Base-by-base conservation (phyloP, 108 stramenopile genomes). In the Licmophora abbreviata region DNA sequence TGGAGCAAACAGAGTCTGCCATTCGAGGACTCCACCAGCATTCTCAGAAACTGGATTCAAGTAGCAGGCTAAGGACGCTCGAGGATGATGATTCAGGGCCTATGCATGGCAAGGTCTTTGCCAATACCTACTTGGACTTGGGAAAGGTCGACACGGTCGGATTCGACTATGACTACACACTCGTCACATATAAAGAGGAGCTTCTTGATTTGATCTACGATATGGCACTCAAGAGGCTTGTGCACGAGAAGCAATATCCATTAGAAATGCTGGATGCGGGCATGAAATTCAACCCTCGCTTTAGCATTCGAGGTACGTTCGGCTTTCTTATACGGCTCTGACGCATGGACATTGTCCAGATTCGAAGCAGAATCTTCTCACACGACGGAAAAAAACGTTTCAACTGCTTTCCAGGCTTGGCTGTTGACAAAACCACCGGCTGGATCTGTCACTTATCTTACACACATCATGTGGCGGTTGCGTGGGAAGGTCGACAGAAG, bases 81-180 rank as follows among this genome's bases (percentile, higher is more conserved):
- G 32, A 29, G n/a, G 6, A 45, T 17, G 44, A 56, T 28, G 29
- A 43, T 47, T 33, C 29, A n/a, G 48, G 36, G 17, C 38, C 29
- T 24, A 29, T 47, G 12, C 51, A 79, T 47, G 83, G 85, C 54
- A 56, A 56, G 8, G 74, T 95, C 22, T 92, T 70, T 64, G 88
- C 91, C 48, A 97, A 97, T 57, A 76, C 78, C 21, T 87, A 94
- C 48, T 85, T 93, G 0, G 91, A 97, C 61, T 42, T 97, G 12
- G 87, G 88, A 32, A 87, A 92, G 50, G 76, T 97, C 18, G 83
- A 93, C 31, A 88, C 79, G 0, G 71, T 97, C 15, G 96, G 96
- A 14, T 97, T 95, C 51, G 96, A 97, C 60, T 95, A 87, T 54
- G 96, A 97, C 61, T 97, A 95, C 54, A 97, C 96, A 2, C 76